Evolutionary conservation across 208 protist species (phyloP).

Genomic region (Acanthamoeba castellanii): DNA sequence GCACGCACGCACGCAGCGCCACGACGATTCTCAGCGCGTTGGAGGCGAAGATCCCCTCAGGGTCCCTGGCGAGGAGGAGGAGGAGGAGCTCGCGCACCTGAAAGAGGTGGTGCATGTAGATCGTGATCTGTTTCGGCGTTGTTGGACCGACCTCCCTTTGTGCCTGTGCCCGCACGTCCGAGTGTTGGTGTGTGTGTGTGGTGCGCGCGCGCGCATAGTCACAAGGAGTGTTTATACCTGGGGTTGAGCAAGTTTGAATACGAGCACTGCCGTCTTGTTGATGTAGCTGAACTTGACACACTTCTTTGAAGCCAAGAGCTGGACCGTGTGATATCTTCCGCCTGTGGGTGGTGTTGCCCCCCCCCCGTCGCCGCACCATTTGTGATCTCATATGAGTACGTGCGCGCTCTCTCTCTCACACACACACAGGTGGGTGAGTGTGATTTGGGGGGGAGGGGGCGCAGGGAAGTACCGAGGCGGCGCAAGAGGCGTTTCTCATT

Average conservation of each 20-base stretch:
- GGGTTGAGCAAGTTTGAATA: not conserved
- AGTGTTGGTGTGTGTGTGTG: no score
- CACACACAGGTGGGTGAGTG: not conserved
- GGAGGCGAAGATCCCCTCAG: not conserved
- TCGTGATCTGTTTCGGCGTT: not conserved
- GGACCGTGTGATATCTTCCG: not conserved
- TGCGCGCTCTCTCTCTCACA: no score
- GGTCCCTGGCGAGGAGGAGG: not conserved
- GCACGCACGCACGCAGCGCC: not conserved
- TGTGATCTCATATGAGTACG: not conserved
- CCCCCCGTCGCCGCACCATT: not conserved
- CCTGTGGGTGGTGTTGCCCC: not conserved
- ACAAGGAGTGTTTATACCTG: not conserved
- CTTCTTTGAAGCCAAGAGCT: not conserved
- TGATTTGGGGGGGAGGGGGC: not conserved
- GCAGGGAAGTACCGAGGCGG: not conserved
- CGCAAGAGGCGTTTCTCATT: not conserved
- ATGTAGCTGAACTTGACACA: not conserved
- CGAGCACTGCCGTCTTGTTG: not conserved
- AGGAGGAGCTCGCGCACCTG: not conserved
- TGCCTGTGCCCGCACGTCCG: not conserved
- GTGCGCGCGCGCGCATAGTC: not conserved
- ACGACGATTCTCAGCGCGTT: not conserved
- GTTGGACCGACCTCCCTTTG: not conserved
- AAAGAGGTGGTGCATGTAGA: constrained; percentile 15